These are phyloP conservation scores for Debaryomyces coudertii DNA, from an alignment of 1,139 yeast genomes.

Conservation along the genomic window DNA sequence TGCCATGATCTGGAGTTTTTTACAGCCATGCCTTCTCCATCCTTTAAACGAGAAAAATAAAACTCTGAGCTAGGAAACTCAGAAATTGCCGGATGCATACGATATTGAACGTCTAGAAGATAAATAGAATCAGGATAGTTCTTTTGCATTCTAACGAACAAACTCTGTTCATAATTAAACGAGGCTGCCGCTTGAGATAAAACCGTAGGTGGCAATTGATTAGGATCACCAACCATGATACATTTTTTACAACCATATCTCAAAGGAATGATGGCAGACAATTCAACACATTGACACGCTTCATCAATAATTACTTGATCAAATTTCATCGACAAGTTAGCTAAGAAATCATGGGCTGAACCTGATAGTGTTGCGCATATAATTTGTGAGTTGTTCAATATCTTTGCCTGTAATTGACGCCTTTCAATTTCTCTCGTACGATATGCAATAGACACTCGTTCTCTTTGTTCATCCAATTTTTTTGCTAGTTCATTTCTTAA, in stretches of 20 bases:
- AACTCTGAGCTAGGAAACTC: conserved; percentile 83
- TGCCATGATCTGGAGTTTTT: conserved; percentile 81
- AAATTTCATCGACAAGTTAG: conserved; percentile 73
- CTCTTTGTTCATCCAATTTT: conserved; percentile 79
- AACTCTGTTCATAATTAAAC: conserved; percentile 82
- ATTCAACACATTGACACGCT: conserved; percentile 96
- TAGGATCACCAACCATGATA: conserved; percentile 99
- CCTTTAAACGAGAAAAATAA: conserved; percentile 69
- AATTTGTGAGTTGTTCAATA: conserved; percentile 78
- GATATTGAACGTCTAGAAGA: conserved; percentile 89
- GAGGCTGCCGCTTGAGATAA: conserved; percentile 85
- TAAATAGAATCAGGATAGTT: conserved; percentile 63
- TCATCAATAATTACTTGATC: conserved; percentile 97
- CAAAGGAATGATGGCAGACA: conserved; percentile 89
- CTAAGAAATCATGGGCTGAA: conserved; percentile 86
- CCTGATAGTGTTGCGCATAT: conserved; percentile 95
- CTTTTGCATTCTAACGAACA: conserved; percentile 92
- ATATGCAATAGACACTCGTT: conserved; percentile 62
- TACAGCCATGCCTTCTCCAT: conserved; percentile 71
- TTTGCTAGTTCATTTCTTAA: conserved; percentile 71
- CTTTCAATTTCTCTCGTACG: conserved; percentile 81
- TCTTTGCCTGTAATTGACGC: conserved; percentile 71
- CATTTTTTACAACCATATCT: conserved; percentile 90
- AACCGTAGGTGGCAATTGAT: conserved; percentile 98
- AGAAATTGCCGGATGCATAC: conserved; percentile 96